phyloP scores from a whole-genome alignment of 495 filamentous ascomycete genomes.

The Terfezia claveryi region DNA sequence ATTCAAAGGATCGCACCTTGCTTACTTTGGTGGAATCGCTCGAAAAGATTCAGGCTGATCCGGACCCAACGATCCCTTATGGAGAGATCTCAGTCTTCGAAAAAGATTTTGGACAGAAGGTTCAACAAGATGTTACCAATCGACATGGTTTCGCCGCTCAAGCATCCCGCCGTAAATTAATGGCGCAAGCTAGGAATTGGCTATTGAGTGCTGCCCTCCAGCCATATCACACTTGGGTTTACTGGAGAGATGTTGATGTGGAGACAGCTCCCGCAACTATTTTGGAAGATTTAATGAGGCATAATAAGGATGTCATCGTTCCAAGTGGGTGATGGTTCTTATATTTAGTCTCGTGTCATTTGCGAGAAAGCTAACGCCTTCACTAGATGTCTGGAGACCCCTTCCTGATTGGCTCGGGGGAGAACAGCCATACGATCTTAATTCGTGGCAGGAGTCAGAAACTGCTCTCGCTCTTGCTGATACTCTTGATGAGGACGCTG shows the following conservation, averaged over 20 bases:
- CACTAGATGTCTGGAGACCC: constrained; percentile 86
- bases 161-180: constrained; percentile 76
- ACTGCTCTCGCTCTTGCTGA: constrained; percentile 86
- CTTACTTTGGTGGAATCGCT: constrained; percentile 48
- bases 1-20: constrained; percentile 87
- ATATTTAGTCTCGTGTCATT: not conserved
- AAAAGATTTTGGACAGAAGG: constrained; percentile 97
- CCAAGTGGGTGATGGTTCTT: constrained; percentile 54
- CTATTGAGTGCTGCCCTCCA: constrained; percentile 77
- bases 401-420: constrained; percentile 97
- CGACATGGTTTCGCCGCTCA: constrained; percentile 96
- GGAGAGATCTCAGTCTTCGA: constrained; percentile 95
- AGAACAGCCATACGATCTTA: constrained; percentile 96
- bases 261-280: constrained; percentile 93
- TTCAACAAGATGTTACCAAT: constrained; percentile 94
- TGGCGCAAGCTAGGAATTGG: constrained; percentile 98
- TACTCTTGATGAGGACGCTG: constrained; percentile 90
- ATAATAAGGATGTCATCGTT: constrained; percentile 97
- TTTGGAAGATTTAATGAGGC: constrained; percentile 91
- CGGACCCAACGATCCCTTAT: constrained; percentile 58
- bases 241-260: constrained; percentile 97
- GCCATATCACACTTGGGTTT: constrained; percentile 96
- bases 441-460: constrained; percentile 98
- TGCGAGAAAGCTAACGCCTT: not conserved
- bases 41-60: constrained; percentile 55